These are phyloP conservation scores for Conidiobolus coronatus DNA, from an alignment of 371 early-diverging fungal species.

Conservation along the genomic window DNA sequence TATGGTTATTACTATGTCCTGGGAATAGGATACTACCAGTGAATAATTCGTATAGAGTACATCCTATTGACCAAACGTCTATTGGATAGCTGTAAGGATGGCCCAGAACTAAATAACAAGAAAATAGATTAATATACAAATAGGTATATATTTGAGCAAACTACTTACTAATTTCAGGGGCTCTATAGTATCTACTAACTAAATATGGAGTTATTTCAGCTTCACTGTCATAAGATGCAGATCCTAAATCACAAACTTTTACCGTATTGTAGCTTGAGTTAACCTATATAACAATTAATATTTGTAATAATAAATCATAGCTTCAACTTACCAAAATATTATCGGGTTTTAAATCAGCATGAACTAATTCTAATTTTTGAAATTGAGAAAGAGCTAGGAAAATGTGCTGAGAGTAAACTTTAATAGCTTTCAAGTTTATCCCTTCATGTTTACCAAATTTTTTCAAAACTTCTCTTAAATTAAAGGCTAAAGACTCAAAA, in stretches of 20 bases:
- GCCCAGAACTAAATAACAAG: constrained; percentile 40
- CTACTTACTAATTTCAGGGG: constrained; percentile 90
- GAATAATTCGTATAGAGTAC: constrained; percentile 90
- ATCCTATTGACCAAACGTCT: constrained; percentile 98
- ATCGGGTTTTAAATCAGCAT: constrained; percentile 97
- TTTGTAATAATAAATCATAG: neutral
- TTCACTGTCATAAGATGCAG: constrained; percentile 65
- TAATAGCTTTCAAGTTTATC: constrained; percentile 76
- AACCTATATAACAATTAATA: constrained; percentile 8
- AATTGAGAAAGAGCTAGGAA: constrained; percentile 66
- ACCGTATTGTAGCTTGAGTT: constrained; percentile 51
- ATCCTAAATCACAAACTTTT: constrained; percentile 87
- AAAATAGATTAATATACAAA: neutral
- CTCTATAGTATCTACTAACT: constrained; percentile 93
- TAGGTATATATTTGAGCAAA: too few species aligned
- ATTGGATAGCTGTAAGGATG: constrained; percentile 62
- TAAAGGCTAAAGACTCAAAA: constrained; percentile 80
- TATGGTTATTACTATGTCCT: constrained; percentile 85
- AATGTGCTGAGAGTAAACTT: constrained; percentile 76
- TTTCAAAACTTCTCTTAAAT: constrained; percentile 77
- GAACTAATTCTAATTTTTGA: constrained; percentile 61
- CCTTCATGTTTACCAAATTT: constrained; percentile 84
- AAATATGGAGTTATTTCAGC: constrained; percentile 87
- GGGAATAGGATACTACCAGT: constrained; percentile 88
- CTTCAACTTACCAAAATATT: constrained; percentile 57